phyloP scores from a whole-genome alignment of 1,139 yeast species.

The Pichia norvegensis region DNA sequence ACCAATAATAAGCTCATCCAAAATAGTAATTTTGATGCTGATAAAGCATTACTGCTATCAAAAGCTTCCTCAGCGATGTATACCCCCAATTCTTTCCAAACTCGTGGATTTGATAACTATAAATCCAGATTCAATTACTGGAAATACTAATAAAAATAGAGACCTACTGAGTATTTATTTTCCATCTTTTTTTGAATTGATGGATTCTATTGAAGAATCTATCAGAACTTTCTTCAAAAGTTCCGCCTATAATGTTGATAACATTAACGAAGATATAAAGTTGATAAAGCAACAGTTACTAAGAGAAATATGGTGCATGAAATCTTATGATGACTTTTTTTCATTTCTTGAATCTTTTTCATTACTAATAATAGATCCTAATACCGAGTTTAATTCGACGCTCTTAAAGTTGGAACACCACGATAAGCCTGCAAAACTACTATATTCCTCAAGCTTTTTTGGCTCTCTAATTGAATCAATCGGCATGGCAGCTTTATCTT shows the following conservation, averaged over 20 bases:
- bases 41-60: slow-evolving; percentile 34
- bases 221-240: slow-evolving; percentile 10
- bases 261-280: slow-evolving; percentile 22
- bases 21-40: slow-evolving; percentile 31
- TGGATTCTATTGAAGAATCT: slow-evolving; percentile 19
- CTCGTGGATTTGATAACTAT: slow-evolving; percentile 31
- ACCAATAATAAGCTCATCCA: slow-evolving; percentile 32
- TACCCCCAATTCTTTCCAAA: slow-evolving; percentile 31
- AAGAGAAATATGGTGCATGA: slow-evolving; percentile 21
- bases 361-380: slow-evolving; percentile 23
- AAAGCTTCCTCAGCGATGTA: slow-evolving; percentile 29
- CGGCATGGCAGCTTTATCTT: slow-evolving; percentile 35
- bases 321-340: slow-evolving; percentile 27
- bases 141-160: slow-evolving; percentile 8
- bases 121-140: slow-evolving; percentile 11
- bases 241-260: slow-evolving; percentile 1
- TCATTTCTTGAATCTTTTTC: slow-evolving; percentile 21
- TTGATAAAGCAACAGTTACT: slow-evolving; percentile 18
- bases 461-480: slow-evolving; percentile 42
- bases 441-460: slow-evolving; percentile 33
- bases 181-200: slow-evolving; percentile 23
- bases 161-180: slow-evolving; percentile 24
- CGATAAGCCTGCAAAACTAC: slow-evolving; percentile 15
- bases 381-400: background rate
- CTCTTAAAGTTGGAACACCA: background rate